Percentiles rank a stretch among this genome's conserved stretches.
phyloP scores from a whole-genome alignment of 2,329 filamentous ascomycete genomes.

The Arthrobotrys musiformis region DNA sequence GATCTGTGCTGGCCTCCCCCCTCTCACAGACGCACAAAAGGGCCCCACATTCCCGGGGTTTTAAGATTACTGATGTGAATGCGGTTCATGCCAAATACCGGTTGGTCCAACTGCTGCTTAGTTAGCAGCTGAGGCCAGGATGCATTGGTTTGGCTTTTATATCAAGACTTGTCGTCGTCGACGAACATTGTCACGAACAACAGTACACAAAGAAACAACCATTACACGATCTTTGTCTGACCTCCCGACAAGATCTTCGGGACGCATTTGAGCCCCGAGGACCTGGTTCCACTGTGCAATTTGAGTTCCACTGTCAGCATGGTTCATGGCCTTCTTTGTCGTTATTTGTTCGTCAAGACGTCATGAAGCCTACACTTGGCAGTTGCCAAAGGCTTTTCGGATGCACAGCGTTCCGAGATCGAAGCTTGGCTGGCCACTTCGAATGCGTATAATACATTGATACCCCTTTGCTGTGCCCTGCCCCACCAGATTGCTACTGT shows the following conservation, averaged over 20 bases:
- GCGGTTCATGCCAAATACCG: slow-evolving; percentile 8
- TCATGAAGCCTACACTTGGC: slow-evolving; percentile 3
- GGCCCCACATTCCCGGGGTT: slow-evolving; percentile 18
- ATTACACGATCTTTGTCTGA: slow-evolving; percentile 1
- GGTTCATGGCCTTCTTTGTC: too few relatives aligned
- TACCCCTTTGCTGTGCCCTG: slow-evolving; percentile 5
- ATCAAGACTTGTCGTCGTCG: too few relatives aligned
- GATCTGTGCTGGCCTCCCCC: not conserved
- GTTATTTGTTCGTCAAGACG: not conserved
- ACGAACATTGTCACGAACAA: too few relatives aligned
- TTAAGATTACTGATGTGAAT: slow-evolving; percentile 17
- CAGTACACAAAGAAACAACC: too few relatives aligned
- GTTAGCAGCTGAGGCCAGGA: too few relatives aligned
- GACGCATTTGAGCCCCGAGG: not conserved
- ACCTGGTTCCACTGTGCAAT: slow-evolving; percentile 5
- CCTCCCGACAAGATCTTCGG: not conserved
- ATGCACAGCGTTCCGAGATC: slow-evolving; percentile 37
- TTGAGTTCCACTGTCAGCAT: not conserved
- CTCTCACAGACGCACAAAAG: not conserved
- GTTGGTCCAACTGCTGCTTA: too few relatives aligned
- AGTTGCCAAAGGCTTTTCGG: slow-evolving; percentile 13
- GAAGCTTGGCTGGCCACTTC: slow-evolving; percentile 27
- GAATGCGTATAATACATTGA: not conserved
- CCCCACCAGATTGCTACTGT: slow-evolving; percentile 18
- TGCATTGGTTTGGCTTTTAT: too few relatives aligned